Percentiles rank a stretch among this genome's conserved stretches.
phyloP scores from a whole-genome alignment of 768 basidiomycete genomes.

The Epithele typhae region DNA sequence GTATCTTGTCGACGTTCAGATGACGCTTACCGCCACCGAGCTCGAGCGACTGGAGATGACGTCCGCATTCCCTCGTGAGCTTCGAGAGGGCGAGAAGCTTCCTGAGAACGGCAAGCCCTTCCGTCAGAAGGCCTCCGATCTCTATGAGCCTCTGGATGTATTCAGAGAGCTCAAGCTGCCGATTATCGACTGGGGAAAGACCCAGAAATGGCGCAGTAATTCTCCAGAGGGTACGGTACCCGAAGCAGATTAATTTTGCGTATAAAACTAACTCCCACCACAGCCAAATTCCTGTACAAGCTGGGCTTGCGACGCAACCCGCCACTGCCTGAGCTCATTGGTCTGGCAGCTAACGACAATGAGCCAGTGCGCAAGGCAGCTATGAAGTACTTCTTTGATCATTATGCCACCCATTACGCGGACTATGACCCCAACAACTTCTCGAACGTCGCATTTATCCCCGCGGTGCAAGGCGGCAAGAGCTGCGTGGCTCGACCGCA shows the following conservation, averaged over 20 bases:
- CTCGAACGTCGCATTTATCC: constrained; percentile 68
- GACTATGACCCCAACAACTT: constrained; percentile 56
- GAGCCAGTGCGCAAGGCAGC: constrained; percentile 51
- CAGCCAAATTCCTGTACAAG: constrained; percentile 77
- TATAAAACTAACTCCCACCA: no score
- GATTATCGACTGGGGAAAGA: constrained; percentile 81
- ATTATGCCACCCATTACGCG: constrained; percentile 55
- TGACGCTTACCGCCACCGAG: constrained; percentile 55
- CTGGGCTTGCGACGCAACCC: constrained; percentile 70
- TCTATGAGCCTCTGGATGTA: constrained; percentile 80
- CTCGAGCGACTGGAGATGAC: constrained; percentile 54
- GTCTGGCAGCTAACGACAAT: constrained; percentile 60
- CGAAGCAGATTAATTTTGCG: no score
- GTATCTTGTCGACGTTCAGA: constrained; percentile 82
- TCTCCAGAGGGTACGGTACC: constrained; percentile 75
- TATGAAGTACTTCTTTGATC: constrained; percentile 79
- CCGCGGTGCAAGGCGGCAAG: constrained; percentile 55
- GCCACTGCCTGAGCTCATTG: constrained; percentile 58
- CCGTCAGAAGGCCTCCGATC: constrained; percentile 61
- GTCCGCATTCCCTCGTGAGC: constrained; percentile 69
- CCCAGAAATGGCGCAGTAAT: constrained; percentile 70
- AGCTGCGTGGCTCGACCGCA: constrained; percentile 53
- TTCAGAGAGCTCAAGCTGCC: constrained; percentile 75
- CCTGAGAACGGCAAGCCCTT: constrained; percentile 17
- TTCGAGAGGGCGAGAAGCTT: constrained; percentile 12